Percentiles rank a stretch among this genome's conserved stretches.
These are phyloP conservation scores for Agaricales sp. DNA, from an alignment of 1,284 basidiomycete genomes.

Conservation along the genomic window DNA sequence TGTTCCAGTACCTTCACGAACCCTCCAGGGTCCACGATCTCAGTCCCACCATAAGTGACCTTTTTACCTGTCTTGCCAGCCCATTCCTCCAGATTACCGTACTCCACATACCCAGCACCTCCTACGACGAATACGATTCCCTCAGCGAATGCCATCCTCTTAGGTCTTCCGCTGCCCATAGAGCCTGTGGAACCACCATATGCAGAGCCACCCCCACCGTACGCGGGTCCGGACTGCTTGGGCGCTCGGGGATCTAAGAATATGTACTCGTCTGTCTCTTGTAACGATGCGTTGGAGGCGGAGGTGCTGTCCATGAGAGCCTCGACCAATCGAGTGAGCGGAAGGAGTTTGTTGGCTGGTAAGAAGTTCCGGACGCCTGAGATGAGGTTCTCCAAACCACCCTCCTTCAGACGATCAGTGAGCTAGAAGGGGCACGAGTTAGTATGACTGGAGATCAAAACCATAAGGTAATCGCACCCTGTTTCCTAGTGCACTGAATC, in stretches of 20 bases:
- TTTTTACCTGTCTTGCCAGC: constrained; percentile 69
- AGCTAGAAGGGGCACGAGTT: constrained; percentile 37
- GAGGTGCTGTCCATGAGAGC: constrained; percentile 94
- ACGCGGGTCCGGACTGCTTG: constrained; percentile 33
- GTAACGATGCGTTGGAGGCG: constrained; percentile 85
- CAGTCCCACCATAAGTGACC: constrained; percentile 93
- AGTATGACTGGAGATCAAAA: neutral
- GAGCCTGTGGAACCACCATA: constrained; percentile 30
- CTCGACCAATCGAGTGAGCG: constrained; percentile 88
- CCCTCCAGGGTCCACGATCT: constrained; percentile 83
- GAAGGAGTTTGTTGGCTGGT: constrained; percentile 89
- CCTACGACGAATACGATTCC: constrained; percentile 94
- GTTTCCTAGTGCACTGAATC: constrained; percentile 89
- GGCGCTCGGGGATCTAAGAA: constrained; percentile 87
- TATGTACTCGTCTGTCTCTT: constrained; percentile 95
- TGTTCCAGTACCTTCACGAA: constrained; percentile 68
- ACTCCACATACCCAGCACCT: constrained; percentile 96
- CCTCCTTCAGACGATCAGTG: constrained; percentile 89
- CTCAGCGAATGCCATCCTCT: constrained; percentile 80
- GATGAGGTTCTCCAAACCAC: constrained; percentile 90
- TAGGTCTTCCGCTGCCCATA: constrained; percentile 35
- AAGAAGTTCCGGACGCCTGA: constrained; percentile 98
- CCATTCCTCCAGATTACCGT: constrained; percentile 93
- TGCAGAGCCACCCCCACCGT: constrained; percentile 37
- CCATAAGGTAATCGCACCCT: constrained; percentile 63